Evolutionary conservation across 2,329 filamentous ascomycete genomes (phyloP).

Genomic region (Diplodia intermedia): DNA sequence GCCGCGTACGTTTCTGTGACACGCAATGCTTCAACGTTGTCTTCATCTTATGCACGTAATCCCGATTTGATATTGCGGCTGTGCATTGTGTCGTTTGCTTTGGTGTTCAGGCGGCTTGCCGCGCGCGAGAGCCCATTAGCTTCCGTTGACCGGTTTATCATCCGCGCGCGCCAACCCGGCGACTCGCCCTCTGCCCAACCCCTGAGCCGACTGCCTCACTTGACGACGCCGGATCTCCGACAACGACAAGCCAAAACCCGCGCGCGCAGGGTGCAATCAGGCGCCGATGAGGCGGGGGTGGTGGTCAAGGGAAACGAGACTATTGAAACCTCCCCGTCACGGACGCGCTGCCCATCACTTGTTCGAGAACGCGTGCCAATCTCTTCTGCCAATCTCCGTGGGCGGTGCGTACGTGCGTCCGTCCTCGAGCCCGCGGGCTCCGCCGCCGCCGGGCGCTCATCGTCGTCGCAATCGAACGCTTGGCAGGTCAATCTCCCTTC

Average conservation of each 20-base stretch:
- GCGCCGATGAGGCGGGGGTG: background rate
- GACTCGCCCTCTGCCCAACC: background rate
- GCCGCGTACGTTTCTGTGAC: constrained; percentile 2
- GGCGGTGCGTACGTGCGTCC: background rate
- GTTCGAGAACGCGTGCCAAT: background rate
- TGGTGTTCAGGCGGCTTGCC: background rate
- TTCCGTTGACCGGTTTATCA: background rate
- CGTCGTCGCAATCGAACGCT: constrained; percentile 8
- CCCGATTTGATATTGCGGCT: background rate
- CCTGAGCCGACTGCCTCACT: background rate
- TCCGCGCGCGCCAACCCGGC: background rate
- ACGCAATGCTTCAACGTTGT: constrained; percentile 1
- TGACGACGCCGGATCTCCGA: background rate
- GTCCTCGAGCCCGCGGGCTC: background rate
- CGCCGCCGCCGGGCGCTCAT: background rate
- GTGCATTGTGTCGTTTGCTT: background rate
- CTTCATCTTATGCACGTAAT: constrained; percentile 2
- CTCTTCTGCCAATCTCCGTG: constrained; percentile 12
- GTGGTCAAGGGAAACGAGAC: background rate
- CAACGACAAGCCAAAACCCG: too few relatives aligned
- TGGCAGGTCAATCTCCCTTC: constrained; percentile 6
- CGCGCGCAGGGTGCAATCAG: background rate
- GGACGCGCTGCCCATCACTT: constrained; percentile 1
- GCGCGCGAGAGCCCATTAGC: background rate
- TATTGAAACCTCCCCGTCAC: background rate